Evolutionary conservation across 2,329 filamentous ascomycete species (phyloP), one percentile per base, ranked within the genome.

Genomic region (Mariannaea elegans): DNA sequence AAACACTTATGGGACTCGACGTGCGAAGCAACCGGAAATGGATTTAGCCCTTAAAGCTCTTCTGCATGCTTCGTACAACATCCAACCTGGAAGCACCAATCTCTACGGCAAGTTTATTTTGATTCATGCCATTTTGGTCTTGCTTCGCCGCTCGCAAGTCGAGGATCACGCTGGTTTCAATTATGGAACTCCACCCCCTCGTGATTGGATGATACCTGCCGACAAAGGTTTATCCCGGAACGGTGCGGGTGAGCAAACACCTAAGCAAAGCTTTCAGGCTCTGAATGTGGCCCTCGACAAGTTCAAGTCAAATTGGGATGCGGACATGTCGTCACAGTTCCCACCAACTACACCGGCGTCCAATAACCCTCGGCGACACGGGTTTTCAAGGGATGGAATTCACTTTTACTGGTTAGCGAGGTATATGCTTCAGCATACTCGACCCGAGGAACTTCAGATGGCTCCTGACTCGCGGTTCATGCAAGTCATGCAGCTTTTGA

Each of bases 351-450:
- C 77, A 14, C 71, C 78, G 6, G 78, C 77, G n/a, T 71, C 78
- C 6, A 79, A 79, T n/a, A 84, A 83, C 54, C 79, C 80, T 48
- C 81, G 82, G 46, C 85, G 89, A 14, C 83, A 88, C 64, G 90
- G 90, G 1, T 92, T 92, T 73, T 91, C 87, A 53, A 80, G 89
- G 48, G 90, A 92, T 67, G 89, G 84, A 2, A 84, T 91, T 13
- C 89, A 91, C 68, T 92, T 89, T 72, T 92, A 89, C 77, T 92
- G 87, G 82, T 80, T 92, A 39, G 89, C 87, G 14, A 89, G 84
- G 61, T 84, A 86, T 67, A 81, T 91, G 69, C 76, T 92, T 53
- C 85, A 87, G 71, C 84, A 85, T 61, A 84, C 83, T 16, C 78
- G 81, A 23, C 71, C 79, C 12, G 75, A 80, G 27, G 84, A 89